Evolutionary conservation across 148 eudicot genomes (phyloP), one percentile per base, ranked within the genome.

Genomic region (Polygonum maritimum): DNA sequence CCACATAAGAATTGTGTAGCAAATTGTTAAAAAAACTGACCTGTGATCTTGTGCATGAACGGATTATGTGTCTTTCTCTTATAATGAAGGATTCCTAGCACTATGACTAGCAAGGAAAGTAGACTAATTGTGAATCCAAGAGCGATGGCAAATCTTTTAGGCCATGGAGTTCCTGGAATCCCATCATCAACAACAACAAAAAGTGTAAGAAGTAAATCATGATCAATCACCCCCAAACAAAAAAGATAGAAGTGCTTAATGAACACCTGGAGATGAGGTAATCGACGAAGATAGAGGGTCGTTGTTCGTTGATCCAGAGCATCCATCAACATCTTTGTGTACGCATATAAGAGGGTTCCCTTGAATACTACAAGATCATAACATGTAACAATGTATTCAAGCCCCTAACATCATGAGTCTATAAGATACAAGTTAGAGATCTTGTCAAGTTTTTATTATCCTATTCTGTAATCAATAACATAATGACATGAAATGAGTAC

Each of bases 271-370:
- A 12, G 92, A 84, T 2, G 96, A 86, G 78, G 73, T 81, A 4
- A 92, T 74, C 31, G 94, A 75, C 55, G 89, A 81, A 3, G 97
- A 87, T 55, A 86, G 88, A 75, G 99, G 94, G 63, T 76, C 80
- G 45, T 89, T 85, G 60, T 76, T 75, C 49, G 80, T 69, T 26
- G 86, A 84, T 65, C 89, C 91, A 26, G 91, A 92, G 69, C 99
- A 95, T 55, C 88, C 97, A 83, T 83, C 84, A 71, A 44, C 79
- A 45, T 86, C 77, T 79, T 88, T 89, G 80, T 80, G 90, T 79
- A 81, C 94, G 81, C 98, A 94, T 72, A 94, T 89, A 71, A 90
- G 73, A 75, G 92, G 80, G 75, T 94, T 94, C 44, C 95, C 95
- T 77, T 85, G 80, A 78, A 92, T 51, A 85, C 98, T 94, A 76